Evolutionary conservation across 225 moss, liverwort and hornwort species (phyloP), one percentile per base, ranked within the genome.

Genomic region (Antitrichia curtipendula): DNA sequence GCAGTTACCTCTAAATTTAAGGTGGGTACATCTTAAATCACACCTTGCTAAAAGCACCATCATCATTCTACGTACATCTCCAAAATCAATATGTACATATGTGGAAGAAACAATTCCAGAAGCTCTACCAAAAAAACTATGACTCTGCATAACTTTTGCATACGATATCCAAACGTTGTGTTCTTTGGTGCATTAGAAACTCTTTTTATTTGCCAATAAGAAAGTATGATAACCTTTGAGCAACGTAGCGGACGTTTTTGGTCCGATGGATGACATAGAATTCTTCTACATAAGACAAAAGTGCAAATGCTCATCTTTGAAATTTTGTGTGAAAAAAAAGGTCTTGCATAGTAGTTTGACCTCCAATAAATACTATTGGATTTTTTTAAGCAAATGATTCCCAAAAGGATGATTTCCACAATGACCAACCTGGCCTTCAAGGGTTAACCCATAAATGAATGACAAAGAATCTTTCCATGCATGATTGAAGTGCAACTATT

Each of bases 201-300:
- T 41, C 13, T 5, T 5, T 70, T 70, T 4, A 15, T 1, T 70
- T 25, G 15, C 24, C 14, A 40, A n/a, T 0, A n/a, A 68, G 6
- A 20, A 66, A 66, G 12, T 66, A 66, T n/a, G 6, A 11, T 19
- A 20, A 12, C n/a, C 21, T n/a, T 68, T 38, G 6, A 66, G 2
- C 1, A 0, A 66, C 0, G 1, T 6, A 66, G 2, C 0, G 0
- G 12, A 66, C 1, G 0, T 66, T 38, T 7, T 7, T 66, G 22
- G 12, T 22, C 7, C 2, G 1, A n/a, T 66, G 4, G 7, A 65
- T n/a, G 22, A 66, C 1, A 66, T 0, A 38, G 12, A 22, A 66
- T 66, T 22, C 7, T n/a, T n/a, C 2, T 22, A 66, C 0, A 3
- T 36, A 65, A 36, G 20, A 65, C 2, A 65, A 1, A 29, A 65